Evolutionary conservation across 2,329 filamentous ascomycete species (phyloP), one percentile per base, ranked within the genome.

Genomic region (Ophiostoma quercus): DNA sequence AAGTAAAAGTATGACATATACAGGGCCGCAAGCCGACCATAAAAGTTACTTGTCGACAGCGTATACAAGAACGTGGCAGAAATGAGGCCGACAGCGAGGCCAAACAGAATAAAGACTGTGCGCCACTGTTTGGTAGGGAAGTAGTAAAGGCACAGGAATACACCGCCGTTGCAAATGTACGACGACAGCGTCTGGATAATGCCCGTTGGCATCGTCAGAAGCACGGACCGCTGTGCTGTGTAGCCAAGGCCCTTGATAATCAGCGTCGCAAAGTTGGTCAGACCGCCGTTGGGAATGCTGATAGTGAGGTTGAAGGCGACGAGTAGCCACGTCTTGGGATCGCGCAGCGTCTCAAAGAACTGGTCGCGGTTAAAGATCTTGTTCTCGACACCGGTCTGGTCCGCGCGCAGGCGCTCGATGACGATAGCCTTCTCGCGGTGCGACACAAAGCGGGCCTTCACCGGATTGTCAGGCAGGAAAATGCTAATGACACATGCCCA

Each of bases 401-500:
- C 78, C 5, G 74, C 74, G 43, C 76, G 73, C 25, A 79, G 75
- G 0, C 79, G 75, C 57, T 75, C 70, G 7, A 79, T 68, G 5
- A 78, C 78, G 34, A 77, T 75, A 14, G 71, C 70, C 1, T 76
- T 74, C 62, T 80, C 78, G 19, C 74, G 69, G 6, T 68, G 66
- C 19, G 43, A 75, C 12, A 76, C 70, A 67, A 63, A 75, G 73
- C 19, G 73, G 51, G 71, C 72, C 22, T 70, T 72, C 67, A 76
- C 72, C 0, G 86, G 87, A 0, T 82, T 84, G 74, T 88, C 85
- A 1, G 87, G 86, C 1, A 89, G 80, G 57, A 87, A 78, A 22
- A 87, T 76, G 60, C 84, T 80, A 75, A 89, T 84, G 12, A 86
- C 77, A 8, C 89, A 81, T 1, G 85, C 88, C 83, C 87, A 90